Percentiles rank a stretch among this genome's conserved stretches.
Evolutionary conservation across 495 filamentous ascomycete species (phyloP).

Genomic region (Emericellopsis terricola): DNA sequence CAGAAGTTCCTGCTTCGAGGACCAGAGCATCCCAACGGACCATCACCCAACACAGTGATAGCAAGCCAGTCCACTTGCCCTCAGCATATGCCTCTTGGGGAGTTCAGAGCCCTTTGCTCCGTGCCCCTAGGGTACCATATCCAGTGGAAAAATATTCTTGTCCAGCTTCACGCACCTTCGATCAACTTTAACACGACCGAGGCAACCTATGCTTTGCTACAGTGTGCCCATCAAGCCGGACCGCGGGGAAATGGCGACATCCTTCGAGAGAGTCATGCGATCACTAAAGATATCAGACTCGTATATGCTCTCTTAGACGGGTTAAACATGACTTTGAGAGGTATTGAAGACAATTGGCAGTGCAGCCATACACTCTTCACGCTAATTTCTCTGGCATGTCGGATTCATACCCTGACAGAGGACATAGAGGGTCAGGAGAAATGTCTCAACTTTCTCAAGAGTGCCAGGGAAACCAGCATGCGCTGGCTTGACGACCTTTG

Average conservation of each 20-base stretch:
- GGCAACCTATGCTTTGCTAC: slow-evolving; percentile 25
- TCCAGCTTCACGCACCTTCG: slow-evolving; percentile 26
- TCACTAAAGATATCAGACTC: slow-evolving; percentile 6
- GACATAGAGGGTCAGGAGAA: too few relatives aligned
- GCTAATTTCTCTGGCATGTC: too few relatives aligned
- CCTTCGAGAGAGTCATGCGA: slow-evolving; percentile 5
- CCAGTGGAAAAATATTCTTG: slow-evolving; percentile 37
- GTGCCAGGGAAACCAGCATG: too few relatives aligned
- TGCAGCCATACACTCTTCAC: too few relatives aligned
- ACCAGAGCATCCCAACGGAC: slow-evolving; percentile 8
- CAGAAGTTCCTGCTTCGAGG: slow-evolving; percentile 21
- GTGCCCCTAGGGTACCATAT: slow-evolving; percentile 28
- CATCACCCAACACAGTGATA: slow-evolving; percentile 25
- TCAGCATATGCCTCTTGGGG: slow-evolving; percentile 22
- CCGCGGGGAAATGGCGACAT: slow-evolving; percentile 6
- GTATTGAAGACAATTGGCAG: slow-evolving; percentile 32
- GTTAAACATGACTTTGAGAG: slow-evolving; percentile 9
- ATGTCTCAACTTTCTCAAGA: too few relatives aligned
- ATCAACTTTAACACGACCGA: slow-evolving; percentile 28
- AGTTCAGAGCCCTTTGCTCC: slow-evolving; percentile 29
- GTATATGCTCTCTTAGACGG: slow-evolving; percentile 4
- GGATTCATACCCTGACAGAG: too few relatives aligned
- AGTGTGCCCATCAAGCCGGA: slow-evolving; percentile 32
- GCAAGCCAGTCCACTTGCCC: slow-evolving; percentile 25
- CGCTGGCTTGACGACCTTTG: too few relatives aligned